Conservation (phyloP, 306 rosid genomes). For the Cucurbita maxima region DNA sequence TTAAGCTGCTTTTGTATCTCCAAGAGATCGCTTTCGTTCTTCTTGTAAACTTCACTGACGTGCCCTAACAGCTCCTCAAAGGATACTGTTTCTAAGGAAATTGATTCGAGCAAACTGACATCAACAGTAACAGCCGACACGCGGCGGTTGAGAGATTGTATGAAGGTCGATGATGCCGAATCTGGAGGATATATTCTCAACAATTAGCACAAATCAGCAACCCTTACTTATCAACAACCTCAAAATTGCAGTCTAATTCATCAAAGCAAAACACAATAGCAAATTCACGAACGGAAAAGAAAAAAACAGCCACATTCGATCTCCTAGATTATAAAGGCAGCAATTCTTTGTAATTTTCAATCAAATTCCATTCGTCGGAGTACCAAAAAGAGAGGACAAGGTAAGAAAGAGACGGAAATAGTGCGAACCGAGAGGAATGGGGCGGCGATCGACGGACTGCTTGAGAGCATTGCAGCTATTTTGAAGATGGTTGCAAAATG, state of each 20-base stretch:
- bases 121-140: slow-evolving; percentile 37
- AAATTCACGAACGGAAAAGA: not conserved
- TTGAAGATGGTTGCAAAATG: slow-evolving; percentile 68
- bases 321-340: not conserved
- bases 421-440: slow-evolving; percentile 62
- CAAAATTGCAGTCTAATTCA: not conserved
- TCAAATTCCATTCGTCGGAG: not conserved
- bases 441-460: slow-evolving; percentile 63
- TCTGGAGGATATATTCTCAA: slow-evolving; percentile 17
- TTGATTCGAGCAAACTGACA: slow-evolving; percentile 60
- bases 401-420: not conserved
- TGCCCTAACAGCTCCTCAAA: slow-evolving; percentile 85
- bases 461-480: slow-evolving; percentile 56
- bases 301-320: not conserved
- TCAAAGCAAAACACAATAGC: not conserved
- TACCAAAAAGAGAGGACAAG: not conserved
- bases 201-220: not conserved
- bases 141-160: slow-evolving; percentile 63
- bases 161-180: slow-evolving; percentile 74
- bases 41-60: slow-evolving; percentile 65
- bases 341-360: not conserved
- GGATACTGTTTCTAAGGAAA: slow-evolving; percentile 68
- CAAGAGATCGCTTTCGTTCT: slow-evolving; percentile 35
- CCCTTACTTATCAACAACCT: not conserved
- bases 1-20: slow-evolving; percentile 37